Evolutionary conservation across 345 rosid species (phyloP).

Genomic region (Theobroma cacao): DNA sequence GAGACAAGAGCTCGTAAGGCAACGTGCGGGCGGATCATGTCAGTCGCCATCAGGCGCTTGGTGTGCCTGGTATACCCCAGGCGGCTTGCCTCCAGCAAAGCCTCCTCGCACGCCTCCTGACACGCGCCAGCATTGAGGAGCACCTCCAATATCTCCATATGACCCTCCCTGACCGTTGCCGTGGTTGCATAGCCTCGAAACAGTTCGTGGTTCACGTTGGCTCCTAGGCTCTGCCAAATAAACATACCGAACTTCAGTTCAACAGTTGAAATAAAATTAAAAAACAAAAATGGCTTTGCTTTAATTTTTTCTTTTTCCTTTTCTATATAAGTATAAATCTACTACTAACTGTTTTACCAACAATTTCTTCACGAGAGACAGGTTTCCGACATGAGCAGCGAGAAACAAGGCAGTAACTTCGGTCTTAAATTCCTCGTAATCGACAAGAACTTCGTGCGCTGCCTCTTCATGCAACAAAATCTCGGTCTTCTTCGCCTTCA

Average conservation of each 20-base stretch:
- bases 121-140: slow-evolving; percentile 51
- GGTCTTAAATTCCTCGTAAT: slow-evolving; percentile 62
- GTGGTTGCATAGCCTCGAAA: slow-evolving; percentile 64
- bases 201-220: slow-evolving; percentile 52
- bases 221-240: slow-evolving; percentile 49
- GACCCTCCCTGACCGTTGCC: slow-evolving; percentile 59
- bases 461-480: slow-evolving; percentile 44
- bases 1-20: slow-evolving; percentile 55
- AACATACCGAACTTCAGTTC: background rate
- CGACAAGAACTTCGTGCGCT: slow-evolving; percentile 43
- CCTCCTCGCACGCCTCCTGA: slow-evolving; percentile 63
- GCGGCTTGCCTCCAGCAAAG: slow-evolving; percentile 60
- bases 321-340: no score
- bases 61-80: slow-evolving; percentile 41
- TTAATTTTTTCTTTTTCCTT: background rate
- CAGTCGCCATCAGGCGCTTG: slow-evolving; percentile 36
- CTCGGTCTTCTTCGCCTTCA: slow-evolving; percentile 49
- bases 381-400: slow-evolving; percentile 59
- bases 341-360: slow-evolving; percentile 37
- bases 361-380: slow-evolving; percentile 46
- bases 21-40: slow-evolving; percentile 28
- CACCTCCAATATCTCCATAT: slow-evolving; percentile 38
- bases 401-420: slow-evolving; percentile 63
- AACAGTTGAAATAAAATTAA: background rate
- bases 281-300: background rate